These are phyloP conservation scores for Mimosa pudica DNA, from an alignment of 306 rosid species.

Conservation along the genomic window DNA sequence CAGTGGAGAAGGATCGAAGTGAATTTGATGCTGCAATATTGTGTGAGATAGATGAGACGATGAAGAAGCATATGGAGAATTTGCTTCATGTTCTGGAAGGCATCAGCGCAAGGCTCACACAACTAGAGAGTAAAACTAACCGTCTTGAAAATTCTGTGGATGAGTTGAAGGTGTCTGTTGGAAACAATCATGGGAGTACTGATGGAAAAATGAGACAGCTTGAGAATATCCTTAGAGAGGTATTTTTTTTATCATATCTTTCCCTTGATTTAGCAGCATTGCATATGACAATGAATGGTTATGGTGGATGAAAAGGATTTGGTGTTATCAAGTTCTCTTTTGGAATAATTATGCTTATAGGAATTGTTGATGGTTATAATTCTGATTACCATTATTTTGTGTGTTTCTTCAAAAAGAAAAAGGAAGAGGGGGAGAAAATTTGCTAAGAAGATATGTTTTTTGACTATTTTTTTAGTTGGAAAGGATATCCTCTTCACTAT, in stretches of 20 bases:
- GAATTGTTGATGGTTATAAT: background rate
- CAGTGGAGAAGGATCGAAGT: conserved; percentile 56
- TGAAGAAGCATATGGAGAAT: conserved; percentile 73
- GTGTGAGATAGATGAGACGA: conserved; percentile 75
- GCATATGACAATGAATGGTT: conserved; percentile 28
- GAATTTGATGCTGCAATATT: conserved; percentile 50
- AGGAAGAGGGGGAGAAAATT: background rate
- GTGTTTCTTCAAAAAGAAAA: background rate
- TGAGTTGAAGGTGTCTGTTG: conserved; percentile 74
- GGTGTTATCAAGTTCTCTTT: background rate
- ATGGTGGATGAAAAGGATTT: conserved; percentile 26
- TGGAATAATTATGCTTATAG: conserved; percentile 7
- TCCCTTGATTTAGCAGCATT: conserved; percentile 20
- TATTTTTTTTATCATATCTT: conserved; percentile 34
- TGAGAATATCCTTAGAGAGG: conserved; percentile 88
- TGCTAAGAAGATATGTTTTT: background rate
- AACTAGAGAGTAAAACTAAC: conserved; percentile 75
- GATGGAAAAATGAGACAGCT: conserved; percentile 82
- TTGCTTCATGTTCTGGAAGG: conserved; percentile 75
- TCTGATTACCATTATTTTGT: background rate
- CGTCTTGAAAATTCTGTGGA: conserved; percentile 77
- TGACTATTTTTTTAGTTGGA: too few species aligned
- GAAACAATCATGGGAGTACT: conserved; percentile 73
- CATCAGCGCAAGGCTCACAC: conserved; percentile 77
- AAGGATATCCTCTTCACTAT: too few species aligned